Conservation (phyloP, 1,284 basidiomycete genomes). For the Farysia itapuensis region DNA sequence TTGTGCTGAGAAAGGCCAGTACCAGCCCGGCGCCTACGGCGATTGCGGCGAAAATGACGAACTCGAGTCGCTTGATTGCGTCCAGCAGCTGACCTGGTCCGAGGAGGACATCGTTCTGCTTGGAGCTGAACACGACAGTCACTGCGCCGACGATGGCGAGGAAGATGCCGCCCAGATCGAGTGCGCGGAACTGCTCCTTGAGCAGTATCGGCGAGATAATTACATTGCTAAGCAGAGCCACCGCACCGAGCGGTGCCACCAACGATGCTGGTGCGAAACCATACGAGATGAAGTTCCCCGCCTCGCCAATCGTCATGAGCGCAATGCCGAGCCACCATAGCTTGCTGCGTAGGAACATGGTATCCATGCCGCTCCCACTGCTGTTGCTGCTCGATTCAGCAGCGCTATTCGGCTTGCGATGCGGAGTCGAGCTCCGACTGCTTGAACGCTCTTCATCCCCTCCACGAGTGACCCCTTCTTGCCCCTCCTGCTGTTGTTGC, state of each 20-base stretch:
- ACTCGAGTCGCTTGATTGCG: slow-evolving; percentile 44
- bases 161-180: slow-evolving; percentile 76
- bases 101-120: slow-evolving; percentile 58
- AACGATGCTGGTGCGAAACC: slow-evolving; percentile 85
- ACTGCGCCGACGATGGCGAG: slow-evolving; percentile 56
- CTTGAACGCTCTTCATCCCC: neutral
- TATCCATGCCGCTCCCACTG: slow-evolving; percentile 20
- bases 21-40: slow-evolving; percentile 17
- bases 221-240: slow-evolving; percentile 85
- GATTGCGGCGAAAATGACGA: slow-evolving; percentile 47
- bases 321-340: slow-evolving; percentile 90
- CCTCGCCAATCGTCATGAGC: slow-evolving; percentile 87
- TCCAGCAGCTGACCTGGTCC: slow-evolving; percentile 38
- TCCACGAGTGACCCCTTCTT: no score
- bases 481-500: slow-evolving; percentile 14
- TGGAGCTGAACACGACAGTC: slow-evolving; percentile 77
- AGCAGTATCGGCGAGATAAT: slow-evolving; percentile 87
- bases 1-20: slow-evolving; percentile 61
- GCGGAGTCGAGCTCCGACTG: neutral
- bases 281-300: slow-evolving; percentile 81
- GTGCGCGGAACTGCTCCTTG: slow-evolving; percentile 61
- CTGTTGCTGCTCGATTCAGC: slow-evolving; percentile 1
- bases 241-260: slow-evolving; percentile 89
- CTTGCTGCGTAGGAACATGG: slow-evolving; percentile 61
- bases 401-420: slow-evolving; percentile 63